A percentile compares a stretch with the other conserved stretches of the same genome.
phyloP scores from a whole-genome alignment of 2,329 filamentous ascomycete species.

The Fusarium annulatum region DNA sequence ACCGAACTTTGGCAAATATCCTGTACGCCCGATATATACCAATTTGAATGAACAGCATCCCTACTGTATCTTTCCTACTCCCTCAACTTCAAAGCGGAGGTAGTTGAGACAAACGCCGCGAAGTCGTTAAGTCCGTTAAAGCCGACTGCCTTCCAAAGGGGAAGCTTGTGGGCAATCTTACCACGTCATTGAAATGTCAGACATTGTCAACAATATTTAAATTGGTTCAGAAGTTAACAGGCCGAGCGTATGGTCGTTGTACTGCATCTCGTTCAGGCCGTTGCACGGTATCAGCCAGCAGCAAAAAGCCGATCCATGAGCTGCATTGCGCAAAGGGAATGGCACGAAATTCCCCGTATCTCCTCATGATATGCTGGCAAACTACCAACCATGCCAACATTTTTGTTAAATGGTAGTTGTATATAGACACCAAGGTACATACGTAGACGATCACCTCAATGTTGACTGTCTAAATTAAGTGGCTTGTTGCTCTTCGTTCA shows the following conservation, averaged over 20 bases:
- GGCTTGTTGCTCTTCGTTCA: neutral
- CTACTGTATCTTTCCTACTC: fast-evolving
- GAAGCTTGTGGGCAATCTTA: neutral
- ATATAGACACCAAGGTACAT: neutral
- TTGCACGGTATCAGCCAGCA: neutral
- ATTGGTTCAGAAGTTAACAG: no score
- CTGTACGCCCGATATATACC: fast-evolving
- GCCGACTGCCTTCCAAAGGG: neutral
- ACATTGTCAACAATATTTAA: fast-evolving
- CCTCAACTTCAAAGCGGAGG: neutral
- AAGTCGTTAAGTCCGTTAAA: neutral
- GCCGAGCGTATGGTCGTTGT: fast-evolving
- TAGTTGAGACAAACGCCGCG: neutral
- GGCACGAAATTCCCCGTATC: neutral
- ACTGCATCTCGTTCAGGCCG: fast-evolving
- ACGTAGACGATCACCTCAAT: neutral
- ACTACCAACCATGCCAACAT: fast-evolving
- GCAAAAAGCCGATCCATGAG: no score
- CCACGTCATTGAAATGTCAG: neutral
- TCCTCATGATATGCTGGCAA: no score
- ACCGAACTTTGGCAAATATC: neutral
- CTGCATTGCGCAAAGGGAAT: fast-evolving
- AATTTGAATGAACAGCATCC: fast-evolving
- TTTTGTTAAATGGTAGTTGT: fast-evolving
- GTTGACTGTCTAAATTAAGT: neutral